Evolutionary conservation across 305 asterid species (phyloP), one percentile per base, ranked within the genome.

Genomic region (Ruellia speciosa): DNA sequence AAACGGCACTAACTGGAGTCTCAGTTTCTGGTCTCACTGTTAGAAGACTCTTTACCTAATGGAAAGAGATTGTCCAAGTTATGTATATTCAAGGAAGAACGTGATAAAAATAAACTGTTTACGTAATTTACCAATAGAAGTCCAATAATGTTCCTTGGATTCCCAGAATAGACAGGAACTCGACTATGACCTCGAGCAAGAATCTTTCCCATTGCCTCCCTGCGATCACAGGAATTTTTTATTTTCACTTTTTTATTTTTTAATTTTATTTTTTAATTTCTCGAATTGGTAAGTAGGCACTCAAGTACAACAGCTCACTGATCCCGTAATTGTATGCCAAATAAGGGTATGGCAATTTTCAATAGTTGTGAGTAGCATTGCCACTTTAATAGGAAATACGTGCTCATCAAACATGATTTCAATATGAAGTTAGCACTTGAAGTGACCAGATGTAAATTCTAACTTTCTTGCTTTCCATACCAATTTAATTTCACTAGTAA

Each of bases 161-260:
- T 84, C 57, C 95, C 96, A 45, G 94, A 79, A 62, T 84, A 92
- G 61, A 92, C 96, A 34, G 97, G 99, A 69, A 92, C 96, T 52
- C 99, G 86, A 70, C 99, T 88, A 68, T 92, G 99, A 65, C 99
- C 99, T 18, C 96, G 87, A 63, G 94, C 96, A 49, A 88, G 84
- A 66, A 92, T 50, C 86, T 84, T 92, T 57, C 95, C 97, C 84
- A 88, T 92, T 46, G 94, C 96, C 67, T 92, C 96, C 99, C 99
- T 88, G 73, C 51, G 18, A 68, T 20, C 56, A 61, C 39, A 60
- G 48, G 45, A 60, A 49, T 39, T 52, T 20, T 56, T 24, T 24
- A 24, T 24, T 24, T 24, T 24, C 31, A 24, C 4, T 24, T 24
- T 24, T 24, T 1, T 2, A 24, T 1, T 24, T 4, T 24, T 24